Percentiles rank a stretch among this genome's conserved stretches.
Conservation (phyloP, 495 filamentous ascomycete species). For the Aspergillus bertholletiae region DNA sequence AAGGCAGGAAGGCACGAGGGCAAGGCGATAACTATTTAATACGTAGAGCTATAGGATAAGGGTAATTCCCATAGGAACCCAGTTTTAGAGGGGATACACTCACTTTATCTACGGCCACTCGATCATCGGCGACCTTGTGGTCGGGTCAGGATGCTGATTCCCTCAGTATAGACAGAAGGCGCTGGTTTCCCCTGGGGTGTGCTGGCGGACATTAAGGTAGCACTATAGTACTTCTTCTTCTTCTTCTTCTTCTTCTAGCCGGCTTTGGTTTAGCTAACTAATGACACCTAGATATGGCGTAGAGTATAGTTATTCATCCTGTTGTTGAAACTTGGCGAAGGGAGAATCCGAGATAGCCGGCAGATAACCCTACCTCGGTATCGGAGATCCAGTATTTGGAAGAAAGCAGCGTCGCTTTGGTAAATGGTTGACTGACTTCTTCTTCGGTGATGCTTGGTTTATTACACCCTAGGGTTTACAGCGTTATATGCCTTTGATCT, state of each 20-base stretch:
- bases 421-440: slow-evolving; percentile 70
- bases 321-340: slow-evolving; percentile 47
- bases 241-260: slow-evolving; percentile 70
- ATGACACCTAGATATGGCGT: slow-evolving; percentile 72
- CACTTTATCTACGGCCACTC: slow-evolving; percentile 44
- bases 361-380: slow-evolving; percentile 49
- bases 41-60: too few relatives aligned
- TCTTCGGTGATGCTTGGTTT: slow-evolving; percentile 65
- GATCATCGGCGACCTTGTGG: slow-evolving; percentile 42
- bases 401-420: slow-evolving; percentile 55
- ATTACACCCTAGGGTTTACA: slow-evolving; percentile 35
- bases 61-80: slow-evolving; percentile 58
- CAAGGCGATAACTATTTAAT: too few relatives aligned
- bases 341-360: too few relatives aligned
- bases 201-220: too few relatives aligned
- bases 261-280: slow-evolving; percentile 68
- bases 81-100: slow-evolving; percentile 63
- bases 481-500: slow-evolving; percentile 66
- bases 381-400: slow-evolving; percentile 38
- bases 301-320: slow-evolving; percentile 57
- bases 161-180: slow-evolving; percentile 37
- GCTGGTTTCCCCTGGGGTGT: slow-evolving; percentile 69
- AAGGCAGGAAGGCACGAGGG: too few relatives aligned
- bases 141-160: slow-evolving; percentile 11
- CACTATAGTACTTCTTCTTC: too few relatives aligned